A percentile compares a stretch with the other conserved stretches of the same genome.
phyloP scores from a whole-genome alignment of 768 basidiomycete genomes.

The Mycena maculata region DNA sequence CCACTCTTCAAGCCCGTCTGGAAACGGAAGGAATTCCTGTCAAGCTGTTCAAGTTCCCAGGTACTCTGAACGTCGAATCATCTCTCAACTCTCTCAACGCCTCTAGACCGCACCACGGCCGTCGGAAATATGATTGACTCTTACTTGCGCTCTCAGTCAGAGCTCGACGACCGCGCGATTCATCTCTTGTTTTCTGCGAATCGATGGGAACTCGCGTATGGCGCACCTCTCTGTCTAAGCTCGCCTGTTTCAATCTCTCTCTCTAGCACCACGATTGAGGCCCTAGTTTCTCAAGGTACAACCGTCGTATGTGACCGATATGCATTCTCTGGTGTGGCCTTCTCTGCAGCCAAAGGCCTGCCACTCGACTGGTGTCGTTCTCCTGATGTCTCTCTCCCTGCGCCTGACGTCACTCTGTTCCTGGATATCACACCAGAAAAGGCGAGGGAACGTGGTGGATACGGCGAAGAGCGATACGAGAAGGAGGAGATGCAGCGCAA shows the following conservation, averaged over 20 bases:
- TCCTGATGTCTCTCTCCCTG: slow-evolving; percentile 89
- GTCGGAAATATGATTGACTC: slow-evolving; percentile 95
- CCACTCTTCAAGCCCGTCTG: slow-evolving; percentile 67
- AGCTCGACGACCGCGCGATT: slow-evolving; percentile 91
- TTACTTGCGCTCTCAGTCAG: slow-evolving; percentile 85
- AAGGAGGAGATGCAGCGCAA: slow-evolving; percentile 74
- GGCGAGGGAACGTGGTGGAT: slow-evolving; percentile 79
- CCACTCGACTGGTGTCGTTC: slow-evolving; percentile 86
- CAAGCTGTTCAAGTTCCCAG: slow-evolving; percentile 88
- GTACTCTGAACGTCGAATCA: slow-evolving; percentile 51
- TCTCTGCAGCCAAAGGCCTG: slow-evolving; percentile 77
- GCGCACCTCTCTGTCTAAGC: slow-evolving; percentile 26
- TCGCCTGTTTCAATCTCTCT: neutral
- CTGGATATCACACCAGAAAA: slow-evolving; percentile 81
- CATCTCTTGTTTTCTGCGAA: slow-evolving; percentile 98
- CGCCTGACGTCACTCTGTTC: slow-evolving; percentile 90
- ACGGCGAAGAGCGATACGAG: slow-evolving; percentile 91
- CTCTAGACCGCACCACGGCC: slow-evolving; percentile 86
- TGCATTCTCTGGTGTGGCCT: slow-evolving; percentile 96
- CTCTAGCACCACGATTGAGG: slow-evolving; percentile 69
- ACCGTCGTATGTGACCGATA: slow-evolving; percentile 92
- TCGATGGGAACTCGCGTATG: slow-evolving; percentile 93
- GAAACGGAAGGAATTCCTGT: slow-evolving; percentile 57
- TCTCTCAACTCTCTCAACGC: neutral
- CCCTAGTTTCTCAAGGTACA: slow-evolving; percentile 69